These are phyloP conservation scores for Amyloporia xantha DNA, from an alignment of 768 basidiomycete species.

Conservation along the genomic window DNA sequence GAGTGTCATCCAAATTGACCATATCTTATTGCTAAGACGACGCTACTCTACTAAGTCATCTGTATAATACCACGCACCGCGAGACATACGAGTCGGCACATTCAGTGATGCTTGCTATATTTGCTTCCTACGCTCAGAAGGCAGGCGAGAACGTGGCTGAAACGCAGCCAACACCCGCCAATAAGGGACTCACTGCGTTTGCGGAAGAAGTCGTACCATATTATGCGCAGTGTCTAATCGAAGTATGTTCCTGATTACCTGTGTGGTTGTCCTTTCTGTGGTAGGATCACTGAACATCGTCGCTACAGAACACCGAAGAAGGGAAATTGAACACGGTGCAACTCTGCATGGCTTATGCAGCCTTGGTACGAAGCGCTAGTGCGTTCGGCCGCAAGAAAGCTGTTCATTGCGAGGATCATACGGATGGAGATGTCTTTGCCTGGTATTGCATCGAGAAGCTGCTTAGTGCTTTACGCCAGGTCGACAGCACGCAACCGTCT, in stretches of 20 bases:
- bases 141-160: conserved; percentile 10
- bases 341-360: conserved; percentile 67
- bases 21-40: neutral
- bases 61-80: conserved; percentile 50
- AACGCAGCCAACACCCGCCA: conserved; percentile 7
- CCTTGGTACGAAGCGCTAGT: conserved; percentile 57
- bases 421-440: conserved; percentile 38
- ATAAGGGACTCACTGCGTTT: conserved; percentile 25
- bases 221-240: conserved; percentile 64
- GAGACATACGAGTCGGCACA: conserved; percentile 86
- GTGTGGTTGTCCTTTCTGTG: neutral
- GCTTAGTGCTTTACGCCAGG: conserved; percentile 36
- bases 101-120: conserved; percentile 72
- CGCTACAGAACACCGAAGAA: conserved; percentile 61
- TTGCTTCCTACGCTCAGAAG: conserved; percentile 51
- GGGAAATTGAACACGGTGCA: conserved; percentile 57
- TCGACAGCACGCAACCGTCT: neutral
- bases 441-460: conserved; percentile 64
- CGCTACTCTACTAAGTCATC: conserved; percentile 36
- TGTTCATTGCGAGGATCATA: conserved; percentile 15
- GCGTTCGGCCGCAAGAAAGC: conserved; percentile 26
- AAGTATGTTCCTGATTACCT: too few species aligned
- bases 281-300: neutral
- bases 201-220: conserved; percentile 61
- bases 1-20: conserved; percentile 21